Evolutionary conservation across 148 eudicot species (phyloP), one percentile per base, ranked within the genome.

Genomic region (Dianthus caryophyllus): DNA sequence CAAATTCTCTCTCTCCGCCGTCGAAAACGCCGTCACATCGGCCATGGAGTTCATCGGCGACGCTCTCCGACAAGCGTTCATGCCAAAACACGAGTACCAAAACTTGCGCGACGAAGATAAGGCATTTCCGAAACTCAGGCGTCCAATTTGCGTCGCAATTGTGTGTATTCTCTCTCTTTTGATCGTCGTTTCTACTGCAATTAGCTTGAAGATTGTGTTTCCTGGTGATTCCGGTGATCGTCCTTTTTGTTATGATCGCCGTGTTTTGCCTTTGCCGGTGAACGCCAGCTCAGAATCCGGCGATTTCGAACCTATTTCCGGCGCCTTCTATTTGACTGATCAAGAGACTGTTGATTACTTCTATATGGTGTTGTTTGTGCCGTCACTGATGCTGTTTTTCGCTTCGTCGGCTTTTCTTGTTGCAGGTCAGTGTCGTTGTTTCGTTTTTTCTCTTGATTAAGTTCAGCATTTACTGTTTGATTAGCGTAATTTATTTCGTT

Each of bases 31-130:
- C 38, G 38, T 7, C 38, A 7, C 38, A 33, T 7, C 3, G 4
- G 3, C 65, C 21, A 80, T 80, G 84, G 84, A 80, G 51, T 47
- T 82, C 22, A 77, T 89, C 67, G 74, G 89, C 61, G 91, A 84
- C 55, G 98, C 98, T 2, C 87, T 92, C 21, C 87, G 96, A 9
- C 98, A 92, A 73, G 94, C 96, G 1, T 92, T 92, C 73, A 92
- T 92, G 98, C 96, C 96, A 51, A 92, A 87, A 59, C 89, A 84
- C 81, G 96, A 88, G 78, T 91, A 91, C 69, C 81, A 88, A 57
- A 77, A 76, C 73, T 80, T 91, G 50, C 73, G 91, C n/a, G 97
- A 91, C 0, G 96, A 91, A 73, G 88, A 87, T 31, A 81, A 81
- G 65, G 91, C 86, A 0, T 84, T 84, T 83, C 63, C 64, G 7